Base-by-base conservation (phyloP, 306 rosid species). In the Lagenaria siceraria region DNA sequence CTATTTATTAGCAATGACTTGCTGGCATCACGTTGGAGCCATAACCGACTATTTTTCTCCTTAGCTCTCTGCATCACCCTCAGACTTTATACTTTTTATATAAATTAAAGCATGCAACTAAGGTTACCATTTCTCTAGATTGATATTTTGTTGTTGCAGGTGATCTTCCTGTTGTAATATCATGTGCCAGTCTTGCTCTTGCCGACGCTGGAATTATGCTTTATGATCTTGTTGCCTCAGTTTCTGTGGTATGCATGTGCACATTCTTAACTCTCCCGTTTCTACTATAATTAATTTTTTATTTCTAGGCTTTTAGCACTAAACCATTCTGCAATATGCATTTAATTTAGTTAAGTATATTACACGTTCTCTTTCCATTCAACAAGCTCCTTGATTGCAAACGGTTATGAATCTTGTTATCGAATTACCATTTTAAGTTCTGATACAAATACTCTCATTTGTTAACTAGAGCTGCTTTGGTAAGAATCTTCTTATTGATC, bases 171-270 rank as follows among this genome's bases (percentile, higher is more conserved):
- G 98, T 92, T 63, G 83, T 92, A 54, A 92, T 95, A 85, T 92
- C 99, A 52, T 92, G 97, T 80, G 99, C 99, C 70, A 92, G 97
- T 82, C 96, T 95, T 86, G 99, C 98, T 77, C 87, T 92, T 78
- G 98, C 97, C 22, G 99, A 95, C 89, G 99, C 97, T 1, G 99
- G 99, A 79, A 92, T 92, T 84, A 86, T 90, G 96, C 90, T 92
- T 90, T 89, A 92, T 76, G 99, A 95, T 82, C 97, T 95, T 75
- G 92, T 95, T 77, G 83, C 96, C 74, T 87, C 99, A 38, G 98
- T 95, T 85, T 95, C 97, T n/a, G 90, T 92, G 97, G 99, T 92
- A 95, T 77, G 96, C 65, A 77, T 78, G 40, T 70, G 66, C 21
- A 63, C 36, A 66, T 55, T 25, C 79, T 24, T 62, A 35, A 61